Conservation (phyloP, 495 filamentous ascomycete genomes). For the Terfezia claveryi region DNA sequence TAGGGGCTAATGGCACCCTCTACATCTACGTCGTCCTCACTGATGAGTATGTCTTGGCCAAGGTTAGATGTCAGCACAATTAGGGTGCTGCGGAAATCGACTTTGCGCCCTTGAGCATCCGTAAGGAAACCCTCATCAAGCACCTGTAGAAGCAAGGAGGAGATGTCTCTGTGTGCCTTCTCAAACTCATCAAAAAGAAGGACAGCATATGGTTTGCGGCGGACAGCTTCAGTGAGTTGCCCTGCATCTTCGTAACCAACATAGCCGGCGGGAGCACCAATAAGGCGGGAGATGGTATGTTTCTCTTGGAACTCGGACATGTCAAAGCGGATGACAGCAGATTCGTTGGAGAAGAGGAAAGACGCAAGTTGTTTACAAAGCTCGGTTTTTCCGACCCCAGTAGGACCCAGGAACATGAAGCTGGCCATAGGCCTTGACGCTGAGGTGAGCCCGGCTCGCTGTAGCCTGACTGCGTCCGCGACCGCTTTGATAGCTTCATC, state of each 20-base stretch:
- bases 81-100: conserved; percentile 89
- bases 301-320: conserved; percentile 98
- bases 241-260: conserved; percentile 94
- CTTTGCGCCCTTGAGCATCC: conserved; percentile 82
- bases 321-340: conserved; percentile 79
- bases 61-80: conserved; percentile 93
- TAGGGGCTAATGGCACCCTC: conserved; percentile 43
- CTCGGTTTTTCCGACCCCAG: conserved; percentile 92
- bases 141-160: conserved; percentile 78
- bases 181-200: conserved; percentile 94
- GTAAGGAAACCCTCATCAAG: conserved; percentile 93
- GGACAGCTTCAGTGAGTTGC: conserved; percentile 85
- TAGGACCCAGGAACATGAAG: conserved; percentile 96
- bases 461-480: conserved; percentile 80
- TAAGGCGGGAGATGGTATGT: conserved; percentile 79
- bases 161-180: conserved; percentile 90
- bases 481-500: conserved; percentile 84
- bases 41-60: conserved; percentile 51
- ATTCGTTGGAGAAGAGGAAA: conserved; percentile 81
- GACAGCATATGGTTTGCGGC: conserved; percentile 88
- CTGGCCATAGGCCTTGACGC: conserved; percentile 79
- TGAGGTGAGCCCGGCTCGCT: conserved; percentile 72
- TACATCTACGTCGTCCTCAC: conserved; percentile 31
- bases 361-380: conserved; percentile 86
- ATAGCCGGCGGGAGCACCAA: conserved; percentile 82